Percentiles rank a stretch among this genome's conserved stretches.
Conservation (phyloP, 1,284 basidiomycete genomes). For the Agroathelia rolfsii region DNA sequence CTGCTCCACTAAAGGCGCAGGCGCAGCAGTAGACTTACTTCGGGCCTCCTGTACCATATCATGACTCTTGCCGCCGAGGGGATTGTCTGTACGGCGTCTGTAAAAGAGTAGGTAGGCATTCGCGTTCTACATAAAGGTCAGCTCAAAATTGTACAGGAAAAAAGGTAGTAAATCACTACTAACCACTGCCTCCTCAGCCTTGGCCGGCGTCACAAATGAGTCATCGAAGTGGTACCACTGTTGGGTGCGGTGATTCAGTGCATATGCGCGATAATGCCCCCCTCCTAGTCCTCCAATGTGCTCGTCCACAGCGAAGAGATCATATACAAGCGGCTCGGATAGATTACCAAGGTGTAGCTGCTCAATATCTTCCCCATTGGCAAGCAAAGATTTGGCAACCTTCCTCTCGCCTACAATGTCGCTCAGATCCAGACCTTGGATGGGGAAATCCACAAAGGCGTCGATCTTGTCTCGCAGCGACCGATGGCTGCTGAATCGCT, state of each 20-base stretch:
- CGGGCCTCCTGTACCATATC: constrained; percentile 50
- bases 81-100: constrained; percentile 68
- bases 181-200: constrained; percentile 65
- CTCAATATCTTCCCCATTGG: constrained; percentile 45
- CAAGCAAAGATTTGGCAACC: constrained; percentile 51
- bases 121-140: constrained; percentile 46
- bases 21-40: constrained; percentile 16
- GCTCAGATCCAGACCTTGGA: constrained; percentile 79
- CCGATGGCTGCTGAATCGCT: constrained; percentile 89
- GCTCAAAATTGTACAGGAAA: constrained; percentile 7
- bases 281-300: constrained; percentile 95
- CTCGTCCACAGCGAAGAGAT: constrained; percentile 91
- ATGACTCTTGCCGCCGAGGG: constrained; percentile 80
- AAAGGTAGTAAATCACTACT: constrained; percentile 26
- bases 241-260: constrained; percentile 71
- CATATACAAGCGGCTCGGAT: constrained; percentile 81
- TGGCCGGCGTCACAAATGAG: constrained; percentile 61
- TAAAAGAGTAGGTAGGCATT: constrained; percentile 97
- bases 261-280: constrained; percentile 96
- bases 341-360: constrained; percentile 49
- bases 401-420: constrained; percentile 72
- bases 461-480: constrained; percentile 89
- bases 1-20: constrained; percentile 7
- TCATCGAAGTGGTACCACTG: constrained; percentile 99
- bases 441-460: constrained; percentile 87